These are phyloP conservation scores for Penstemon newberryi DNA, from an alignment of 257 asterid species.

Conservation along the genomic window DNA sequence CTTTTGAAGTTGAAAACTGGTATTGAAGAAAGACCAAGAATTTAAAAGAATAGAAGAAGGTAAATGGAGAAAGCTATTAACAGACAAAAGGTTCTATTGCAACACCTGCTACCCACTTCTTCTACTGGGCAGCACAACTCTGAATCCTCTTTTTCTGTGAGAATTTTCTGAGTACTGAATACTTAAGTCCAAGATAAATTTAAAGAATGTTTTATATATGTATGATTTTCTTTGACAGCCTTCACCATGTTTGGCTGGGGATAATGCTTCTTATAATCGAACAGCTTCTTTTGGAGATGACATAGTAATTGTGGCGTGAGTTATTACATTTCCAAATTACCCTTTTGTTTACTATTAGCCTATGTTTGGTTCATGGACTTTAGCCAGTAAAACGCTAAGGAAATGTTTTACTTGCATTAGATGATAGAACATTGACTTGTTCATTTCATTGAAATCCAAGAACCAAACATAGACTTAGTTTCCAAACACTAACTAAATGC, in stretches of 20 bases:
- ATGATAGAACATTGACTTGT: too few relatives aligned
- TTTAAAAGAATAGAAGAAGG: background rate
- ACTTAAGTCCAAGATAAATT: too few relatives aligned
- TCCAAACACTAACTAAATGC: background rate
- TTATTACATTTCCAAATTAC: slow-evolving; percentile 19
- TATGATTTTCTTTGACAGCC: slow-evolving; percentile 43
- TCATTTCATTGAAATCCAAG: too few relatives aligned
- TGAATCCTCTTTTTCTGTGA: slow-evolving; percentile 55
- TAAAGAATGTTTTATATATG: background rate
- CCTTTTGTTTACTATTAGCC: slow-evolving; percentile 4
- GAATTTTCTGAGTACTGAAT: slow-evolving; percentile 16
- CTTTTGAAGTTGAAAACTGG: background rate
- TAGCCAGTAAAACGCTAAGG: too few relatives aligned
- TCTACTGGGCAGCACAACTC: slow-evolving; percentile 32
- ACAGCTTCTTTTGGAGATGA: slow-evolving; percentile 75
- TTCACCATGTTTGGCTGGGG: slow-evolving; percentile 58
- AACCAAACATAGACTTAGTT: too few relatives aligned
- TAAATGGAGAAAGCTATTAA: slow-evolving; percentile 68
- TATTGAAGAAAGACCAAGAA: background rate
- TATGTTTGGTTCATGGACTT: too few relatives aligned
- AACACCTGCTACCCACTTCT: slow-evolving; percentile 56
- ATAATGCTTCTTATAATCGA: slow-evolving; percentile 41
- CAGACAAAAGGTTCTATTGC: slow-evolving; percentile 66
- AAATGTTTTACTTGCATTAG: too few relatives aligned
- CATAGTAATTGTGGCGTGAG: slow-evolving; percentile 91